Evolutionary conservation across 2,329 filamentous ascomycete genomes (phyloP), one percentile per base, ranked within the genome.

Genomic region (Chaetomium strumarium): DNA sequence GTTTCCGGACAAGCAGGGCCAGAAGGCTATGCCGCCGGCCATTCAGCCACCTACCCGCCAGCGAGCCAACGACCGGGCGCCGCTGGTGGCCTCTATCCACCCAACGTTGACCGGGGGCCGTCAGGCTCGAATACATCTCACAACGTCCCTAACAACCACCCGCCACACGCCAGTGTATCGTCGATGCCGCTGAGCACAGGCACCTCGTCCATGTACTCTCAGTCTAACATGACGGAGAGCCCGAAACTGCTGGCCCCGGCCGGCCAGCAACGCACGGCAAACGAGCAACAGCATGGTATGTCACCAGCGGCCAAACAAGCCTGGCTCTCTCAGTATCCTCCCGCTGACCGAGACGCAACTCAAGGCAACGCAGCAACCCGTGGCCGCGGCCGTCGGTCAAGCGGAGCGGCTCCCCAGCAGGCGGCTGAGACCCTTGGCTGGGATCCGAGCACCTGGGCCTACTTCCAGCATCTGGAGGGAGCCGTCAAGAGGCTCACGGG

Each of bases 41-140:
- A 88, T 66, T 78, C 84, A 58, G 85, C 86, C 61, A 92, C 89
- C n/a, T 92, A 91, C 68, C 87, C 88, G 53, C 86, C 86, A 19
- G 76, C 86, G 53, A 81, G 78, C 58, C 65, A 75, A 57, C 67
- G 80, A 66, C 68, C 75, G 46, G 72, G 72, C 19, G 67, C 70
- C 20, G 67, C 76, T 41, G 79, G 81, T 20, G 79, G 82, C 20
- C 71, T 87, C 19, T 88, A 81, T 62, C 80, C 83, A 40, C 84
- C 84, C 13, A 78, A 78, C 49, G 70, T 77, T 33, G 80, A 78
- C 56, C 79, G 81, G 58, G 75, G 58, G 24, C 75, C 78, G 47
- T 73, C 78, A 10, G 78, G 75, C 57, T 73, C 79, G n/a, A 77
- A 74, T 31, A 73, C 77, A 3, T 78, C 83, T 10, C 74, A 78